Evolutionary conservation across 139 green algal species (phyloP).

Genomic region (Closterium sp.): DNA sequence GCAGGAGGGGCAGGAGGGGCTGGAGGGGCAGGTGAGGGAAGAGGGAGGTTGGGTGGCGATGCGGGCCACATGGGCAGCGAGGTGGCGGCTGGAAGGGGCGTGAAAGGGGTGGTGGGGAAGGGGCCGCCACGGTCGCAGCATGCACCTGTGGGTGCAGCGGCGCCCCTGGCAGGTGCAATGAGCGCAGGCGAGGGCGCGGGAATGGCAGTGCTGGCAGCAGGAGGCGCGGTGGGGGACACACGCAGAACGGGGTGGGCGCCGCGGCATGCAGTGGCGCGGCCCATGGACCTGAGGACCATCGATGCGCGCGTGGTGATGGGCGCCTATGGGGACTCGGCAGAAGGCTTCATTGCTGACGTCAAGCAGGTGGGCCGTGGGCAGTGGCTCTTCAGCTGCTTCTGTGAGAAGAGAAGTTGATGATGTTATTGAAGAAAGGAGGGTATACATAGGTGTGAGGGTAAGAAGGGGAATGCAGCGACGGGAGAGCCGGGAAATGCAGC

Average conservation of each 20-base stretch:
- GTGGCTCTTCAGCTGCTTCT: not conserved
- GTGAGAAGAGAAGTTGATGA: not conserved
- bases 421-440: no score
- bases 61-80: not conserved
- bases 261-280: conserved; percentile 13
- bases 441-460: no score
- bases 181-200: not conserved
- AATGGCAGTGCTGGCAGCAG: not conserved
- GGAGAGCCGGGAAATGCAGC: no score
- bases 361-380: conserved; percentile 26
- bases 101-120: not conserved
- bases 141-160: not conserved
- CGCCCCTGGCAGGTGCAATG: not conserved
- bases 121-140: not conserved
- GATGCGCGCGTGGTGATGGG: conserved; percentile 17
- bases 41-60: not conserved
- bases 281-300: conserved; percentile 27
- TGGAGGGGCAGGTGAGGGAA: not conserved
- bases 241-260: conserved; percentile 13
- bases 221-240: not conserved
- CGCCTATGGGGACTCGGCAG: conserved; percentile 5
- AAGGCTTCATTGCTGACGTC: conserved; percentile 43
- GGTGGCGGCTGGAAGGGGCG: no score
- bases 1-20: not conserved
- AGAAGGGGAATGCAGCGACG: no score